Evolutionary conservation across 2,329 filamentous ascomycete genomes (phyloP).

Genomic region (Colletotrichum cereale): DNA sequence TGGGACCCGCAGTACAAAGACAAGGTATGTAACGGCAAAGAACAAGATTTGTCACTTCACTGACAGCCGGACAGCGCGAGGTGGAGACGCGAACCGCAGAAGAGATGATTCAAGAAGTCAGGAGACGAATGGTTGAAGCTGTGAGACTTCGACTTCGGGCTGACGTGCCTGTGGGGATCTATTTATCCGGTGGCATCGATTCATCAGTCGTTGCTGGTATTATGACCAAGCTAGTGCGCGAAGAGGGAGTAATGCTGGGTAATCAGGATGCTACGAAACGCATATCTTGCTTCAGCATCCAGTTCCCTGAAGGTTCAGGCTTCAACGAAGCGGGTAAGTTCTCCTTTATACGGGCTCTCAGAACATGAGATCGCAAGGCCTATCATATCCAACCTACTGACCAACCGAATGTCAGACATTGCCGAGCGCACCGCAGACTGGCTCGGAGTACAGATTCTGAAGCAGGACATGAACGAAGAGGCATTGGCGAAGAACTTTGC

Average conservation of each 20-base stretch:
- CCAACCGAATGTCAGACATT: conserved; percentile 40
- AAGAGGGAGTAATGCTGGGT: conserved; percentile 60
- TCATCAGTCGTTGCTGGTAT: conserved; percentile 69
- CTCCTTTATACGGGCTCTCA: neutral
- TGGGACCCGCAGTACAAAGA: conserved; percentile 66
- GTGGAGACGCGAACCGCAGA: conserved; percentile 58
- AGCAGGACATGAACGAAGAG: conserved; percentile 46
- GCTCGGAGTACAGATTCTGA: conserved; percentile 48
- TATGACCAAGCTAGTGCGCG: conserved; percentile 61
- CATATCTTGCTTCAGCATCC: conserved; percentile 61
- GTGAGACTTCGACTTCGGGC: conserved; percentile 65
- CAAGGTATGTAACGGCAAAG: conserved; percentile 54
- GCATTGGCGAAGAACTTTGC: conserved; percentile 48
- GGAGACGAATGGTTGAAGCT: conserved; percentile 63
- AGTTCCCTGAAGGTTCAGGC: conserved; percentile 62
- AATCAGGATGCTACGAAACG: conserved; percentile 47
- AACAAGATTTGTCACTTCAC: neutral
- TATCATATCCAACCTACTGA: neutral
- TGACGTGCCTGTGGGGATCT: conserved; percentile 70
- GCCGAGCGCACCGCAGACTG: conserved; percentile 51
- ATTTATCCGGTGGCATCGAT: conserved; percentile 69
- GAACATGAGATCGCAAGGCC: too few relatives aligned
- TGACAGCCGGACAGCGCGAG: conserved; percentile 41
- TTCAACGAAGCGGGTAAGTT: conserved; percentile 61
- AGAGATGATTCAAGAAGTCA: conserved; percentile 64